Percentiles rank a stretch among this genome's conserved stretches.
phyloP scores from a whole-genome alignment of 2,329 filamentous ascomycete species.

The Fusarium graminum region DNA sequence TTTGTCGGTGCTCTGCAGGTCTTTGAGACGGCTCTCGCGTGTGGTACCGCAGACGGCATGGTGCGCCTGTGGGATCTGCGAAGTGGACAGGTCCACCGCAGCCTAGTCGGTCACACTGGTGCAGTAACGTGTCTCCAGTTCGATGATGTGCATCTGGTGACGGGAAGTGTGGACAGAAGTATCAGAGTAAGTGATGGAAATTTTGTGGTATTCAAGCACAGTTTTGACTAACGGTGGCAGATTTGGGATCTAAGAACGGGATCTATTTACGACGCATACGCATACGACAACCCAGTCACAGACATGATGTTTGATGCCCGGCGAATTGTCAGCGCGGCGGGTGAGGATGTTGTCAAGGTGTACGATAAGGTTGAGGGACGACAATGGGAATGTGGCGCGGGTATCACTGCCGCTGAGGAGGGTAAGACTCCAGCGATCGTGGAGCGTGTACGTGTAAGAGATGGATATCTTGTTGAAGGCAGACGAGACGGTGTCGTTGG shows the following conservation, averaged over 20 bases:
- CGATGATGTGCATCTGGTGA: slow-evolving; percentile 94
- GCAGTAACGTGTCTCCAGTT: slow-evolving; percentile 96
- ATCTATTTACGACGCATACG: slow-evolving; percentile 94
- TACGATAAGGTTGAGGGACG: slow-evolving; percentile 97
- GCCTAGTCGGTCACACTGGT: slow-evolving; percentile 93
- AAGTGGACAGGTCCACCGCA: slow-evolving; percentile 96
- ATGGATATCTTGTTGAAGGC: slow-evolving; percentile 94
- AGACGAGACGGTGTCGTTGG: slow-evolving; percentile 88
- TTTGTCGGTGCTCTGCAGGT: slow-evolving; percentile 96
- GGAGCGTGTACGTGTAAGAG: slow-evolving; percentile 89
- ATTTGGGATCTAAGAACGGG: slow-evolving; percentile 99
- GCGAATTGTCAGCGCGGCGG: slow-evolving; percentile 89
- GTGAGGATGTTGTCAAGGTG: slow-evolving; percentile 95
- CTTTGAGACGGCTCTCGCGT: slow-evolving; percentile 94
- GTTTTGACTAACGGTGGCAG: slow-evolving; percentile 63
- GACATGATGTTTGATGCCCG: slow-evolving; percentile 97
- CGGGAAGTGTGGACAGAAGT: slow-evolving; percentile 91
- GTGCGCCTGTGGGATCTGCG: slow-evolving; percentile 96
- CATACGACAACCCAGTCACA: slow-evolving; percentile 91
- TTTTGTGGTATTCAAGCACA: not conserved
- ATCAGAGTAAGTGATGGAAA: slow-evolving; percentile 79
- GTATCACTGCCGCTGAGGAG: slow-evolving; percentile 76
- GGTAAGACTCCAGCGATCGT: slow-evolving; percentile 76
- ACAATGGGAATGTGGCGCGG: slow-evolving; percentile 96
- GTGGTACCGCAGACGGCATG: slow-evolving; percentile 97